Evolutionary conservation across 75 land plant species (phyloP).

Genomic region (Chamaecyparis obtusa): DNA sequence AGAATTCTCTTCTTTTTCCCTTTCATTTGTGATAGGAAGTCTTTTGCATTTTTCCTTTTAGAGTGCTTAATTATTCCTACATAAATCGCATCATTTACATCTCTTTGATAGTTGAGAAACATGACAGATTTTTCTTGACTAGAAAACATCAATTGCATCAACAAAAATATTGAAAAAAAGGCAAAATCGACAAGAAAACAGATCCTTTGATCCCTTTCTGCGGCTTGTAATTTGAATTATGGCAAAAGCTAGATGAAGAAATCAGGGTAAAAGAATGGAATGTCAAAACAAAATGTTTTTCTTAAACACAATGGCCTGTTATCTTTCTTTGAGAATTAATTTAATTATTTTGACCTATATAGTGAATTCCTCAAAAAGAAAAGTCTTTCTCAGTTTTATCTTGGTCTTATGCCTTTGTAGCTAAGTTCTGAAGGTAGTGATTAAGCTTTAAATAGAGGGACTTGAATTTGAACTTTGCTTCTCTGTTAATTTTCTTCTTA

Average conservation of each 20-base stretch:
- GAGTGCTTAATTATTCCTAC: background rate
- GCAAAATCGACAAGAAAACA: background rate
- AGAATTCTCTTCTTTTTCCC: background rate
- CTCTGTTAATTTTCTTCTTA: too few relatives aligned
- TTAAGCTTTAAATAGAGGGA: too few relatives aligned
- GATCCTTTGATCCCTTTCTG: too few relatives aligned
- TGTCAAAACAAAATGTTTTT: background rate
- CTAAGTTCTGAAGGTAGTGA: background rate
- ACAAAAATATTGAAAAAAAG: background rate
- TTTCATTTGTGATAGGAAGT: background rate
- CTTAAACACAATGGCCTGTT: background rate
- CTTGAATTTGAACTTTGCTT: too few relatives aligned
- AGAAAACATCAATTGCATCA: background rate
- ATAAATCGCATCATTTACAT: background rate
- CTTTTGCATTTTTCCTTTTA: background rate
- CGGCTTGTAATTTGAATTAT: background rate
- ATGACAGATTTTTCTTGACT: background rate
- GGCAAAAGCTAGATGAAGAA: background rate
- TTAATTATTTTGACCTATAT: background rate
- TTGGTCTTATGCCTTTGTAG: background rate
- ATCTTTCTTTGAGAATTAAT: background rate
- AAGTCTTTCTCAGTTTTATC: background rate
- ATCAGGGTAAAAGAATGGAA: background rate
- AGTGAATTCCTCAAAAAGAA: background rate
- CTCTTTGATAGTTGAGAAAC: background rate